Evolutionary conservation across 768 basidiomycete genomes (phyloP), one percentile per base, ranked within the genome.

Genomic region (Amanita rimosa): DNA sequence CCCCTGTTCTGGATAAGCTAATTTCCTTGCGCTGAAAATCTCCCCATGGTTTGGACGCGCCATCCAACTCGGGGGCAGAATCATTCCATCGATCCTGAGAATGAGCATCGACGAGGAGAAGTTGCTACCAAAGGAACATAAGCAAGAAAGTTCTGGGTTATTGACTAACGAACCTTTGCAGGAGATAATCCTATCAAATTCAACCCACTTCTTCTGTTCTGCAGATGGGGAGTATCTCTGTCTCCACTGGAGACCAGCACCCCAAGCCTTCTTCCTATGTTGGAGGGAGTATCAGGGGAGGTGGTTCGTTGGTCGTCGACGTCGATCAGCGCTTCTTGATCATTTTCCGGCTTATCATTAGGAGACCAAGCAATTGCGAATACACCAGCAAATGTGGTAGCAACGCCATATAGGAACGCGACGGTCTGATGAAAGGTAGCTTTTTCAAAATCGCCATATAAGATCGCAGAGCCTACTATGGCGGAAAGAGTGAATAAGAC

Each of bases 401-500:
- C 79, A 62, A 86, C 89, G 45, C 91, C 91, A 60, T 92, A 91
- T 17, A 88, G 58, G 64, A 93, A 93, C 5, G 85, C 89, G 42
- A 91, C 70, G 51, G 87, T 75, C 58, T 85, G 79, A 61, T 92
- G 85, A 61, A 92, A 86, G 8, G 77, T 75, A 10, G 88, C 81
- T 52, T 77, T 78, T 55, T 79, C 74, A 67, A 99, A 99, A 63
- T 99, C 95, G 21, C 89, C 85, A 60, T 95, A 99, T 1, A 99
- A 74, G 13, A 99, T 83, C 1, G 89, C 91, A 3, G 91, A 94
- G 22, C 94, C 95, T 48, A 88, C 69, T 55, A 99, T 94, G 4
- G 90, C 91, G 4, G 89, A 91, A 31, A 98, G 71, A 21, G 89
- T 94, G 69, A 98, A 98, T 49, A 92, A 73, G 26, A 95, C 91